Percentiles rank a stretch among this genome's conserved stretches.
Evolutionary conservation across 129 eudicot species (phyloP).

Genomic region (Deinandra increscens): DNA sequence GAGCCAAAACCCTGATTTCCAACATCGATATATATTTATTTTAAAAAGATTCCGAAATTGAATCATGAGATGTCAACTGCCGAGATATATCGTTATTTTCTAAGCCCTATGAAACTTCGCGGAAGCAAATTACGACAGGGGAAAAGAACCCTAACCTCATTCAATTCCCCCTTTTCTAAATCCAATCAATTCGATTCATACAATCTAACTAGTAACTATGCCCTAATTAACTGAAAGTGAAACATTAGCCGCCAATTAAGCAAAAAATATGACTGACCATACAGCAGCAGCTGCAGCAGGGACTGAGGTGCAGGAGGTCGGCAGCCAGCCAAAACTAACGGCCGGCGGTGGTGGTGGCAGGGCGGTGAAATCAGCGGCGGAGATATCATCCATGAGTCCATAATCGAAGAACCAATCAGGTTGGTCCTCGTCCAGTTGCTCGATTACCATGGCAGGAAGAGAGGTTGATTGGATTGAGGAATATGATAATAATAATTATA

Average conservation of each 20-base stretch:
- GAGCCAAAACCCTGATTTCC: too few species aligned
- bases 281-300: slow-evolving; percentile 38
- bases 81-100: too few species aligned
- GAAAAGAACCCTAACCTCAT: too few species aligned
- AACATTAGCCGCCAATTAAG: too few species aligned
- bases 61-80: too few species aligned
- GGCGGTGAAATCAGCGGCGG: slow-evolving; percentile 32
- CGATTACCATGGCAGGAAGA: slow-evolving; percentile 57
- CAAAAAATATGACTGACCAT: slow-evolving; percentile 25
- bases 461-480: too few species aligned
- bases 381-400: slow-evolving; percentile 49
- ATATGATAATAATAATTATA: too few species aligned
- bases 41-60: too few species aligned
- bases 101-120: too few species aligned
- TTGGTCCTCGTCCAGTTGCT: slow-evolving; percentile 29
- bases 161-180: too few species aligned
- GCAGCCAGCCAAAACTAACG: slow-evolving; percentile 39
- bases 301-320: slow-evolving; percentile 11
- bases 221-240: neutral
- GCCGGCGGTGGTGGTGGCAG: slow-evolving; percentile 26
- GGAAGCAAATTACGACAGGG: too few species aligned
- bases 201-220: neutral
- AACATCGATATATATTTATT: too few species aligned
- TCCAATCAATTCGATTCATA: neutral
- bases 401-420: slow-evolving; percentile 67